Conservation (phyloP, 2,329 filamentous ascomycete genomes). For the Xylaria sp. region DNA sequence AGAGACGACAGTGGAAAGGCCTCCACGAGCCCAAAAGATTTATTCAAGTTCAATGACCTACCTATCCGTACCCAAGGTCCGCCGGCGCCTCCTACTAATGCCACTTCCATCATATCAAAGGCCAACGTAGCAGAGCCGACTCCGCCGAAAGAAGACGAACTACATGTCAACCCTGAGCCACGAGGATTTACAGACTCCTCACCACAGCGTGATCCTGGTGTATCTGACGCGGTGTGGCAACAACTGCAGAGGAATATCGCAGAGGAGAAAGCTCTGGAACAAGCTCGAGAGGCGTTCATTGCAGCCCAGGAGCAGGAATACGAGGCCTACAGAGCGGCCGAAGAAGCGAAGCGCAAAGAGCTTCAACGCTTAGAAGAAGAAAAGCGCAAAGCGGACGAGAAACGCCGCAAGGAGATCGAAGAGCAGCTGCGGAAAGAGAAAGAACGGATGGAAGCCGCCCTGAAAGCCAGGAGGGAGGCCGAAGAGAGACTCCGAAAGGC, state of each 20-base stretch:
- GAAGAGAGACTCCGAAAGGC: constrained; percentile 21
- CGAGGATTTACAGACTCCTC: neutral
- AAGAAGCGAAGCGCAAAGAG: constrained; percentile 20
- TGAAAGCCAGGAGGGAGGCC: constrained; percentile 22
- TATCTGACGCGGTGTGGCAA: constrained; percentile 23
- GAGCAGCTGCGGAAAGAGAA: constrained; percentile 22
- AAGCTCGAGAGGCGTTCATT: constrained; percentile 20
- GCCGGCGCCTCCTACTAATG: neutral
- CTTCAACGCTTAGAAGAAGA: constrained; percentile 19
- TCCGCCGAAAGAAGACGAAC: constrained; percentile 4
- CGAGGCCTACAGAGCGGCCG: constrained; percentile 12
- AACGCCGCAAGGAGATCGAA: constrained; percentile 15
- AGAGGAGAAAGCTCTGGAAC: constrained; percentile 12
- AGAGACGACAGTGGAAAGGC: neutral
- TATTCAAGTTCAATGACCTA: neutral
- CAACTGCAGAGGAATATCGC: constrained; percentile 19
- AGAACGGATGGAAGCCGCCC: constrained; percentile 3
- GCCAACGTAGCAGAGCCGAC: neutral
- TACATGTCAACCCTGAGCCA: neutral
- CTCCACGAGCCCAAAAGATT: neutral
- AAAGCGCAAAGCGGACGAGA: constrained; percentile 20
- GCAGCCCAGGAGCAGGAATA: constrained; percentile 22
- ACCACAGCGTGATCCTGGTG: constrained; percentile 20
- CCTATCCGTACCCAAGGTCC: constrained; percentile 14
- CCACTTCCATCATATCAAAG: neutral